Evolutionary conservation across 2,329 filamentous ascomycete genomes (phyloP).

Genomic region (Colletotrichum lentis): DNA sequence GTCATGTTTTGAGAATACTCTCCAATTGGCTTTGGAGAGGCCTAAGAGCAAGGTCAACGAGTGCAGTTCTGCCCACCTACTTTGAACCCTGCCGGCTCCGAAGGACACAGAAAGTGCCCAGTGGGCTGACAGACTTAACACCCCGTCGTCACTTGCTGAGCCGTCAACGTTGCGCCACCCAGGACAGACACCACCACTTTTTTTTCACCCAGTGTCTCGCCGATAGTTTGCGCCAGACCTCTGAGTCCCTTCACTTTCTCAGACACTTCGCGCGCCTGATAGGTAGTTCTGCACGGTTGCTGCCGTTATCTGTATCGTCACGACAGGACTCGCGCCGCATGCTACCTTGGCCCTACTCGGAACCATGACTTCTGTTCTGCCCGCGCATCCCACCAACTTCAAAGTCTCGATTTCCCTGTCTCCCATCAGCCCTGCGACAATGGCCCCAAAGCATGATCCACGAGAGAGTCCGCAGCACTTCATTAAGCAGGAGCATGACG

Average conservation of each 20-base stretch:
- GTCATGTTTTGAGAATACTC: slow-evolving; percentile 48
- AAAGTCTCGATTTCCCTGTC: slow-evolving; percentile 51
- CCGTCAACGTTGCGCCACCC: slow-evolving; percentile 11
- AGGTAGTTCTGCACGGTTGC: neutral
- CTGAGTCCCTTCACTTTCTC: neutral
- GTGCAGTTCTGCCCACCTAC: slow-evolving; percentile 20
- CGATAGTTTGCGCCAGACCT: neutral
- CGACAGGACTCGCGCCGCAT: slow-evolving; percentile 15
- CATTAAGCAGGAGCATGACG: slow-evolving; percentile 52
- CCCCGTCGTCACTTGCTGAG: slow-evolving; percentile 3
- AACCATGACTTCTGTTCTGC: slow-evolving; percentile 55
- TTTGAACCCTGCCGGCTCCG: slow-evolving; percentile 3
- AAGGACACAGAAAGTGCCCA: neutral
- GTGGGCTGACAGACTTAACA: slow-evolving; percentile 9
- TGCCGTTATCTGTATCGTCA: slow-evolving; percentile 27
- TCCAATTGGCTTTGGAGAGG: slow-evolving; percentile 46
- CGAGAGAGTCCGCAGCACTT: slow-evolving; percentile 49
- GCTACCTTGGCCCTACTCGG: slow-evolving; percentile 9
- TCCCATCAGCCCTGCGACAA: slow-evolving; percentile 51
- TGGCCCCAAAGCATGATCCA: slow-evolving; percentile 54
- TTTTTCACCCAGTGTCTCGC: neutral
- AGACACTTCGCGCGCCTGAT: neutral
- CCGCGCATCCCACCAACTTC: slow-evolving; percentile 51
- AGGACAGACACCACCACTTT: neutral
- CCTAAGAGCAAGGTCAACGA: slow-evolving; percentile 34